Evolutionary conservation across 2,329 filamentous ascomycete genomes (phyloP), one percentile per base, ranked within the genome.

Genomic region (Colletotrichum brevisporum): DNA sequence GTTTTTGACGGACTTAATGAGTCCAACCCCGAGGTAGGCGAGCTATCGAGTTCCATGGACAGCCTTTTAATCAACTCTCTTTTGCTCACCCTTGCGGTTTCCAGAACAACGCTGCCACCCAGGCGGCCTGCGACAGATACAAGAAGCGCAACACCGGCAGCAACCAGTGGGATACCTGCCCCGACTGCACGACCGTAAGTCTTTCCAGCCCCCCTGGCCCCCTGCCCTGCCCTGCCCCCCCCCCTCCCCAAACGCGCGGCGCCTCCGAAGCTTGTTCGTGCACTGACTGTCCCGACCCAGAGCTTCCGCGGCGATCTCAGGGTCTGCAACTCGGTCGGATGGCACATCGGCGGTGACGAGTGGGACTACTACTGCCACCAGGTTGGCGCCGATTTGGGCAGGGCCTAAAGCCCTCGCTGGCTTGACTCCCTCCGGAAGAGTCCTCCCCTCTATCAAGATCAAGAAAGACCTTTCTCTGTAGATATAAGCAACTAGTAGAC

Each of bases 261-360:
- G 4, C 5, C 8, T 6, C 8, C 27, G 27, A 31, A 31, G 27
- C 27, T 31, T 31, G 8, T 9, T 31, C 27, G 6, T 9, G 5
- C 8, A 31, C 27, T 31, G 6, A 31, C 5, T 6, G 4, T 3
- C 3, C 27, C 8, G 5, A 31, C 1, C 4, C n/a, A 56, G 47
- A 61, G 58, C 48, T 43, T 16, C 27, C 47, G 15, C n/a, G 58
- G 48, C 21, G 58, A 53, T 43, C n/a, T 61, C n/a, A 18, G 39
- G 45, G 58, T 53, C 31, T 61, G 58, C 47, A 61, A 61, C 31
- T 61, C 58, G 15, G 8, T n/a, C 39, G 58, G 27, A 13, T 43
- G 41, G 47, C 58, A 61, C 48, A 52, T 61, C 45, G 48, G 58
- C 13, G 58, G 58, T 6, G 58, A 61, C 24, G 58, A 61, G 31